These are phyloP conservation scores for Austroboletus olivaceoglutinosus DNA, from an alignment of 1,284 basidiomycete genomes.

Conservation along the genomic window DNA sequence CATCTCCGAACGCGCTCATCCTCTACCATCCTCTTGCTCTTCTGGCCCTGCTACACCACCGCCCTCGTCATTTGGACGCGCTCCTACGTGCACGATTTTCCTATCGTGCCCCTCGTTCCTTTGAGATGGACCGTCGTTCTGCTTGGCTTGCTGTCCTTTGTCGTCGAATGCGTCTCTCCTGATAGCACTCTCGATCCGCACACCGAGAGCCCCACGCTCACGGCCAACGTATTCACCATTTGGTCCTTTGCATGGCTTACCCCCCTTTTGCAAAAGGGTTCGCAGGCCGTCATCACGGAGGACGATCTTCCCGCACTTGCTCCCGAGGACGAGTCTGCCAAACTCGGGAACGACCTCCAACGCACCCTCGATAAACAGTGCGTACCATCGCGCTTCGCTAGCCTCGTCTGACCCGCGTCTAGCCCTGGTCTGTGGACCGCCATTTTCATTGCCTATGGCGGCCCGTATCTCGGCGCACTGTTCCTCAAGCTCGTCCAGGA, in stretches of 20 bases:
- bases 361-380: conserved; percentile 60
- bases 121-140: conserved; percentile 49
- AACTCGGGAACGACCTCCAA: conserved; percentile 66
- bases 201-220: conserved; percentile 70
- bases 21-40: conserved; percentile 76
- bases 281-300: conserved; percentile 64
- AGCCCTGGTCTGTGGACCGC: conserved; percentile 63
- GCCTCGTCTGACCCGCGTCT: conserved; percentile 2
- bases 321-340: conserved; percentile 69
- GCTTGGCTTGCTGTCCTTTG: conserved; percentile 59
- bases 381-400: conserved; percentile 15
- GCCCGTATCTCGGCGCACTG: conserved; percentile 69
- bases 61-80: conserved; percentile 60
- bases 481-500: conserved; percentile 79
- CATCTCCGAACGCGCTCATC: conserved; percentile 78
- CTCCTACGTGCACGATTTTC: conserved; percentile 39
- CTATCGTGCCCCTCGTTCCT: conserved; percentile 38
- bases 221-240: conserved; percentile 80
- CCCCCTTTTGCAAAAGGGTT: conserved; percentile 70
- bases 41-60: conserved; percentile 75
- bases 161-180: conserved; percentile 71
- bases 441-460: conserved; percentile 76
- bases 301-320: conserved; percentile 72
- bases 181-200: conserved; percentile 52
- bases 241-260: conserved; percentile 84